Base-by-base conservation (phyloP, 2,329 filamentous ascomycete genomes). In the Amylocarpus encephaloides region DNA sequence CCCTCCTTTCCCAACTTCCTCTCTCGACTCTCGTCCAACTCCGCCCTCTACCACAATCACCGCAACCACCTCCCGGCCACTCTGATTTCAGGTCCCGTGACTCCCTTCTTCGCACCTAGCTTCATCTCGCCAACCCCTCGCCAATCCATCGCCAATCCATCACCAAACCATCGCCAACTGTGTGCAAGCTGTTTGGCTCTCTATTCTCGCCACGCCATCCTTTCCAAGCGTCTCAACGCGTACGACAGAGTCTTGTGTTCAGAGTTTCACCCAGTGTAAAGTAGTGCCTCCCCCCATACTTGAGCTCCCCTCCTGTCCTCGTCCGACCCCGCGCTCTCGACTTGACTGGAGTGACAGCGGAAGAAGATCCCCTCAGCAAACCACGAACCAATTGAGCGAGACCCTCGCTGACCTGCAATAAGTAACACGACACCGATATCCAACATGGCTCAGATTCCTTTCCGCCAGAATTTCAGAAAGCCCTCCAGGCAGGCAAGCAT, bases 401-500 rank as follows among this genome's bases (percentile, higher is more conserved):
- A 42, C 48, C 30, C 38, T 43, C 16, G 50, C 58, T 60, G 49
- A 60, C 40, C 43, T 16, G 19, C 12, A 26, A 48, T 34, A 40
- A 43, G 46, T 35, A 52, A 47, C 30, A 55, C 38, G 36, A 41
- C n/a, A 41, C 38, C 33, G 39, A 32, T 48, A 51, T 39, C 29
- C 55, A 56, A 41, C 32, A 60, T 61, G 58, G 54, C 56, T 15
- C 56, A 59, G 18, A 54, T 62, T 29, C 60, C 60, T 2, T 65
- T 58, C 48, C 51, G 62, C 18, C 61, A 64, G 47, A 61, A 61
- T 46, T 59, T 55, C 42, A 57, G 59, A 36, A 61, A 63, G 55
- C 63, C 63, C 33, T 65, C 62, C 45, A 53, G 64, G 49, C 62
- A 66, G 50, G 64, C 63, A 34, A 63, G 60, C 18, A 61, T 65